phyloP scores from a whole-genome alignment of 495 filamentous ascomycete genomes.

The Penicillium manginii region DNA sequence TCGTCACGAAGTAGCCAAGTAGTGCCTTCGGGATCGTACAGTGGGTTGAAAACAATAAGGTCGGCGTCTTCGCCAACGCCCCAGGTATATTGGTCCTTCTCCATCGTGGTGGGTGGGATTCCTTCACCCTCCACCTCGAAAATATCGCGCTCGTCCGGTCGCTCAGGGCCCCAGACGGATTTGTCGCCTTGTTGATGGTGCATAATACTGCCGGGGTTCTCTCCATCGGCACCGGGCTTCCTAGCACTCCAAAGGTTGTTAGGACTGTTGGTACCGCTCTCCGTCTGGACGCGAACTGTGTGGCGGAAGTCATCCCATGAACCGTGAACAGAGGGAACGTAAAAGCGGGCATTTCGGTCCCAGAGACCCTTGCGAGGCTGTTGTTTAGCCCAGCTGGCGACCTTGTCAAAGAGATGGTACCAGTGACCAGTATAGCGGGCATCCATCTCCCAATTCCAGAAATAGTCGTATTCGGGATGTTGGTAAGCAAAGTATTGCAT shows the following conservation, averaged over 20 bases:
- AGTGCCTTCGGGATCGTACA: constrained; percentile 89
- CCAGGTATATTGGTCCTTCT: constrained; percentile 83
- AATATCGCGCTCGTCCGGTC: constrained; percentile 67
- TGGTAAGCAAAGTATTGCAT: constrained; percentile 89
- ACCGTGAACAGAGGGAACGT: constrained; percentile 85
- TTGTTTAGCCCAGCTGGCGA: constrained; percentile 72
- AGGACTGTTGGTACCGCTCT: constrained; percentile 73
- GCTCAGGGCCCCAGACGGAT: constrained; percentile 83
- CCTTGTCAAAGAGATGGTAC: constrained; percentile 82
- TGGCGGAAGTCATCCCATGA: constrained; percentile 91
- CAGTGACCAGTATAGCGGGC: constrained; percentile 95
- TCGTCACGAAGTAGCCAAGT: constrained; percentile 87
- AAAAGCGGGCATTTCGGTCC: constrained; percentile 93
- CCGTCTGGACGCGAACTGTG: constrained; percentile 88
- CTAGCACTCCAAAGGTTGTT: constrained; percentile 70
- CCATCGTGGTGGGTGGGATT: constrained; percentile 68
- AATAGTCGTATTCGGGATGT: constrained; percentile 92
- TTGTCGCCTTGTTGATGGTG: constrained; percentile 63
- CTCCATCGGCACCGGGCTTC: constrained; percentile 38
- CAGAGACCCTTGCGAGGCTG: constrained; percentile 91
- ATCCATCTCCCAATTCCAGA: constrained; percentile 99
- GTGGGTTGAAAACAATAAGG: constrained; percentile 88
- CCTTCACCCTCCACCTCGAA: constrained; percentile 71
- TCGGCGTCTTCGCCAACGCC: constrained; percentile 93
- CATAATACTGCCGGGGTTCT: constrained; percentile 34